A percentile compares a stretch with the other conserved stretches of the same genome.
Conservation (phyloP, 768 basidiomycete species). For the Mycena venus region DNA sequence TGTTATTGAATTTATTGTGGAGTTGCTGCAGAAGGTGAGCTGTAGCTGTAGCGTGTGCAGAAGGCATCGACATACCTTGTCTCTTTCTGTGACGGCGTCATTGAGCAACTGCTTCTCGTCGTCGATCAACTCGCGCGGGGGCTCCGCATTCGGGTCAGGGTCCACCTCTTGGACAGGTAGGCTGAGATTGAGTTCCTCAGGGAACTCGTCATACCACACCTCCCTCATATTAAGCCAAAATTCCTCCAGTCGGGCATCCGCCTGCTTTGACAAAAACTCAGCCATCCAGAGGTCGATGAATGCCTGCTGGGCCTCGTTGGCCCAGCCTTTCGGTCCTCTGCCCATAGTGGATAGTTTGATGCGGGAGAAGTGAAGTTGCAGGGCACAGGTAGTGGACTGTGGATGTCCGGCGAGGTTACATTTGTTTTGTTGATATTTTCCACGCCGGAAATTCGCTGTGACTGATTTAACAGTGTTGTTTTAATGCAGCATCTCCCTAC, state of each 20-base stretch:
- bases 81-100: not conserved
- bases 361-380: no score
- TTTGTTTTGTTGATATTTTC: no score
- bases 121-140: not conserved
- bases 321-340: not conserved
- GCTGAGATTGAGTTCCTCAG: not conserved
- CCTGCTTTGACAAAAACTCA: not conserved
- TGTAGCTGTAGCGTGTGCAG: no score
- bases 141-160: not conserved
- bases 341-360: no score
- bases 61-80: no score
- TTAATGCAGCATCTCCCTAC: no score
- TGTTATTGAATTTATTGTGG: not conserved
- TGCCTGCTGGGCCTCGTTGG: not conserved
- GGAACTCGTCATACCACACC: not conserved
- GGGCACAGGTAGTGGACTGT: no score
- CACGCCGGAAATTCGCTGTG: no score
- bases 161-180: not conserved
- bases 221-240: conserved; percentile 6
- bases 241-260: not conserved
- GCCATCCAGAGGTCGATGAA: not conserved
- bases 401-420: no score
- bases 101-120: not conserved
- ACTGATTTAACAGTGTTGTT: no score
- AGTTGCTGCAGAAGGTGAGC: not conserved